These are phyloP conservation scores for Pyrus hybrid DNA, from an alignment of 331 rosid species.

Conservation along the genomic window DNA sequence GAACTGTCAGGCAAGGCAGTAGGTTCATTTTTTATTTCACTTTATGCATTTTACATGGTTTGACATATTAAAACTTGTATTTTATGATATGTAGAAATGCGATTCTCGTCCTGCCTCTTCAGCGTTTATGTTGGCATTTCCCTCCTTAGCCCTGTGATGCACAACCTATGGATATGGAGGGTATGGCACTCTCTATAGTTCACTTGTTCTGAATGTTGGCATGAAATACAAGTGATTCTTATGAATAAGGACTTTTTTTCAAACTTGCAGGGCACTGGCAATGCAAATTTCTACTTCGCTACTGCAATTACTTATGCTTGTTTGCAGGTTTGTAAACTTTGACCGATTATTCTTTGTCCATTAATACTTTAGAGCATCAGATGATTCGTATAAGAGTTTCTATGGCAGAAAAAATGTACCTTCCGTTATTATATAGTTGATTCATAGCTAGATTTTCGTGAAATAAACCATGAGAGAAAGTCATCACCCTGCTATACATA, in stretches of 20 bases:
- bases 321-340: constrained; percentile 61
- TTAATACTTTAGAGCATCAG: background rate
- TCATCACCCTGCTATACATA: background rate
- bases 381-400: background rate
- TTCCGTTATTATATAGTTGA: background rate
- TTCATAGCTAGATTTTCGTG: background rate
- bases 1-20: constrained; percentile 54
- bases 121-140: constrained; percentile 81
- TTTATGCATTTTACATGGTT: background rate
- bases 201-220: constrained; percentile 14
- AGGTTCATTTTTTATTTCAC: constrained; percentile 6
- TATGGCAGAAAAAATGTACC: background rate
- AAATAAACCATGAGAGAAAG: background rate
- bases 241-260: constrained; percentile 15
- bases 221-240: constrained; percentile 2
- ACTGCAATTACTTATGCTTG: constrained; percentile 93
- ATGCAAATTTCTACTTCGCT: constrained; percentile 90
- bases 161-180: constrained; percentile 99
- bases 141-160: constrained; percentile 96
- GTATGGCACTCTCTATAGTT: constrained; percentile 38
- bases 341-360: background rate
- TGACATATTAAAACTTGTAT: constrained; percentile 20
- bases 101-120: constrained; percentile 81
- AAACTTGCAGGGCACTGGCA: constrained; percentile 88
- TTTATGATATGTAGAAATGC: constrained; percentile 60